Evolutionary conservation across 208 protist genomes (phyloP).

Genomic region (Leishmania arabica): DNA sequence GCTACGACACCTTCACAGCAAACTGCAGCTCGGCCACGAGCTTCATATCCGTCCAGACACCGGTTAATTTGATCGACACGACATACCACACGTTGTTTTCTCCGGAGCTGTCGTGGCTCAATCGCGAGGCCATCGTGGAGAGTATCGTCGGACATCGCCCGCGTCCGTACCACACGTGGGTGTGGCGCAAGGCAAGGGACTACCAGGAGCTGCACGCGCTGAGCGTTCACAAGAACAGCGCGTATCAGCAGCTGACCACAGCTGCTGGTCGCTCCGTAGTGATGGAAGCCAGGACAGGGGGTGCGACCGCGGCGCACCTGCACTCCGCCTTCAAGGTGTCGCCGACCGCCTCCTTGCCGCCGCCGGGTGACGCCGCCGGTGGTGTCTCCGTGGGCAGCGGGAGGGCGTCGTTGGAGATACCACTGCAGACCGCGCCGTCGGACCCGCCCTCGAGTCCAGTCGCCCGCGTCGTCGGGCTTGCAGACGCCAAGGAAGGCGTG

Average conservation of each 20-base stretch:
- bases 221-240: slow-evolving; percentile 35
- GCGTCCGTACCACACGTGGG: slow-evolving; percentile 39
- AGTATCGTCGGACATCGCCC: slow-evolving; percentile 34
- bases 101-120: slow-evolving; percentile 24
- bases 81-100: slow-evolving; percentile 63
- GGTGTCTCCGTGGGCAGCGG: background rate
- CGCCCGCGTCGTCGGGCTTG: background rate
- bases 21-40: background rate
- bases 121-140: slow-evolving; percentile 36
- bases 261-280: too few relatives aligned
- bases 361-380: background rate
- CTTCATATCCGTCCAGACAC: slow-evolving; percentile 4
- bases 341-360: background rate
- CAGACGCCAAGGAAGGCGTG: background rate
- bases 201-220: slow-evolving; percentile 32
- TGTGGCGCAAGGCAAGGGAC: slow-evolving; percentile 42
- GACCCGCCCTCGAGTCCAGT: slow-evolving; percentile 8
- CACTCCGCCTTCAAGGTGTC: background rate
- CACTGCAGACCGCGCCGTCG: slow-evolving; percentile 10
- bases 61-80: slow-evolving; percentile 38
- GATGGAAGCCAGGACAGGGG: background rate
- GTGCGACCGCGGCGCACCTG: background rate
- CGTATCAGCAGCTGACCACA: slow-evolving; percentile 3
- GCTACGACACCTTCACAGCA: slow-evolving; percentile 1
- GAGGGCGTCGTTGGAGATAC: background rate